phyloP scores from a whole-genome alignment of 768 basidiomycete genomes.

The Boletus barrowsii region DNA sequence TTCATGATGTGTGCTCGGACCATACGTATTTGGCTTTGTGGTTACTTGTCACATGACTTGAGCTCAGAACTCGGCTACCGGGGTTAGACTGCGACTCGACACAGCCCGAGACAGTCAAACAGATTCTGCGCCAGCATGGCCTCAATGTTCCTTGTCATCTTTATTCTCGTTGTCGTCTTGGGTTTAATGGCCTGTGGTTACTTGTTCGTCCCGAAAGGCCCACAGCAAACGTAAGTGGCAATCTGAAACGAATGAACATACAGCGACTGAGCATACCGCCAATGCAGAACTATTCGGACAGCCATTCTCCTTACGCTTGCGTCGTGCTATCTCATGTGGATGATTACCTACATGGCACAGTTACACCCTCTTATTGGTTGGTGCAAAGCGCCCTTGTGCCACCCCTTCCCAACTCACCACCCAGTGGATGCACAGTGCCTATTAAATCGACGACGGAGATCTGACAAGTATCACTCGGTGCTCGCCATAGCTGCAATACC shows the following conservation, averaged over 20 bases:
- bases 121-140: slow-evolving; percentile 46
- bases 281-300: slow-evolving; percentile 74
- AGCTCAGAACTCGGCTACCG: background rate
- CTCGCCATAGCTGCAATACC: slow-evolving; percentile 17
- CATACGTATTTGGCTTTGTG: background rate
- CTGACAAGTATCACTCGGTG: slow-evolving; percentile 9
- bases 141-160: slow-evolving; percentile 64
- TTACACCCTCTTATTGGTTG: slow-evolving; percentile 85
- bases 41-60: slow-evolving; percentile 8
- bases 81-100: no score
- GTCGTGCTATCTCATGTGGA: slow-evolving; percentile 95
- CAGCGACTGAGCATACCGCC: background rate
- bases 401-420: background rate
- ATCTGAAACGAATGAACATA: background rate
- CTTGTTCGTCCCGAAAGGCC: slow-evolving; percentile 78
- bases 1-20: background rate
- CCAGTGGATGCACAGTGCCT: slow-evolving; percentile 12
- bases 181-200: slow-evolving; percentile 64
- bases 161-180: slow-evolving; percentile 61
- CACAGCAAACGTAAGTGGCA: slow-evolving; percentile 78
- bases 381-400: slow-evolving; percentile 19
- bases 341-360: slow-evolving; percentile 95
- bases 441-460: slow-evolving; percentile 13
- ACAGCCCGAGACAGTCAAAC: background rate
- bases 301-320: slow-evolving; percentile 72